Evolutionary conservation across 208 protist species (phyloP), one percentile per base, ranked within the genome.

Genomic region (Trypanosoma cruzi): DNA sequence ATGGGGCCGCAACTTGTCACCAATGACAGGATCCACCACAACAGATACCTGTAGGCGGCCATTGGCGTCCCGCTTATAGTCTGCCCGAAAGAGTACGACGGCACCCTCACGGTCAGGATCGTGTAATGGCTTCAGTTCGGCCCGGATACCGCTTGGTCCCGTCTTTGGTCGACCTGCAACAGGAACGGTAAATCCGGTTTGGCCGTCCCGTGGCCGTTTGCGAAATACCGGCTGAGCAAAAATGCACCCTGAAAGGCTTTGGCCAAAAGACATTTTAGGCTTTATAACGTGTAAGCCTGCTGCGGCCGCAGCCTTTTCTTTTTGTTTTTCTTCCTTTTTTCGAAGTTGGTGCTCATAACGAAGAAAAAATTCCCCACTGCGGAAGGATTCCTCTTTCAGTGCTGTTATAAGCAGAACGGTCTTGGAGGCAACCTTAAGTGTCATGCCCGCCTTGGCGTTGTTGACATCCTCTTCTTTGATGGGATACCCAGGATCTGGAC

Each of bases 1-100:
- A 80, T 98, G 92, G 11, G 88, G 90, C 34, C 93, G 89, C 5
- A 98, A 83, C 69, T 95, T 96, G 69, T 94, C 93, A 40, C 91
- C 93, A 58, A 97, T 92, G 65, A 95, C 58, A 31, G 93, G 93
- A 71, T 97, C 93, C 6, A 97, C 91, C 31, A 96, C 91, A n/a
- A 97, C 90, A 13, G 88, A 96, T 6, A 93, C 86, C 49, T 94
- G 85, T 31, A 79, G 84, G 14, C 92, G 88, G 22, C 92, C 88
- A 63, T 87, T 72, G 37, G 82, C 32, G 60, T 96, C 92, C 29
- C 88, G 83, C 74, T 96, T 96, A 82, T 97, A 97, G 70, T 95
- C 85, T 11, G 90, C 93, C 34, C 86, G 84, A 81, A 94, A 97
- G 37, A 97, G 87, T 36, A 94, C 86, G 55, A 97, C 93, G 1